These are phyloP conservation scores for Leccinum fibrillosum DNA, from an alignment of 768 basidiomycete species.

Conservation along the genomic window DNA sequence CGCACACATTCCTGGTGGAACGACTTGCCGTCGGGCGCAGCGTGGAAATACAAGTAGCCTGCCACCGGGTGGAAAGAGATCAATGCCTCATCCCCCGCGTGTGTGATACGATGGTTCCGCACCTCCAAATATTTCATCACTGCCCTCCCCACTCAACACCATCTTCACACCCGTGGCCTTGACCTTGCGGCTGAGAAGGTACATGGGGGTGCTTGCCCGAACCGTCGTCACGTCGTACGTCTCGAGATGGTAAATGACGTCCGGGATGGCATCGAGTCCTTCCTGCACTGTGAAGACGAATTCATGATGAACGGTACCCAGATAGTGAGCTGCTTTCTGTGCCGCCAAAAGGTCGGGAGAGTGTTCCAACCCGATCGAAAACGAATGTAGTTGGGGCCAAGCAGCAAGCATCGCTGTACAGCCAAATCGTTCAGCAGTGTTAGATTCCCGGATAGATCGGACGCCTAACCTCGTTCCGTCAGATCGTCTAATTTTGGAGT, in stretches of 20 bases:
- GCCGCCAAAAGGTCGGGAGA: conserved; percentile 96
- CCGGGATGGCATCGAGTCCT: conserved; percentile 93
- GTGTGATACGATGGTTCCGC: conserved; percentile 12
- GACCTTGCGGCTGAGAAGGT: conserved; percentile 95
- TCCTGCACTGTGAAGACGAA: conserved; percentile 98
- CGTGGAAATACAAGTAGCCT: conserved; percentile 99
- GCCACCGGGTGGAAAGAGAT: conserved; percentile 2
- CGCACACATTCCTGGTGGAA: conserved; percentile 96
- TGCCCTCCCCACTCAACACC: conserved; percentile 97
- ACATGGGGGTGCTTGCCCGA: conserved; percentile 98
- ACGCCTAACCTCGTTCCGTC: conserved; percentile 52
- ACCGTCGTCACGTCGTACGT: conserved; percentile 99
- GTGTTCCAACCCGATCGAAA: conserved; percentile 92
- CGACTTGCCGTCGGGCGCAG: conserved; percentile 81
- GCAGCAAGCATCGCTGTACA: conserved; percentile 65
- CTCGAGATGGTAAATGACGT: conserved; percentile 97
- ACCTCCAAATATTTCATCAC: conserved; percentile 98
- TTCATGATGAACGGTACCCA: conserved; percentile 96
- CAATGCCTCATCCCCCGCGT: not conserved
- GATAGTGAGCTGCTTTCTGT: conserved; percentile 85
- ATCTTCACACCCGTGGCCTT: conserved; percentile 99
- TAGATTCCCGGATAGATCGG: not conserved
- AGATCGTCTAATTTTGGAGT: conserved; percentile 47
- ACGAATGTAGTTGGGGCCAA: conserved; percentile 97
- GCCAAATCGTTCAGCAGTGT: conserved; percentile 3